Percentiles rank a stretch among this genome's conserved stretches.
Conservation (phyloP, 2,329 filamentous ascomycete genomes). For the Sporothrix humicola region DNA sequence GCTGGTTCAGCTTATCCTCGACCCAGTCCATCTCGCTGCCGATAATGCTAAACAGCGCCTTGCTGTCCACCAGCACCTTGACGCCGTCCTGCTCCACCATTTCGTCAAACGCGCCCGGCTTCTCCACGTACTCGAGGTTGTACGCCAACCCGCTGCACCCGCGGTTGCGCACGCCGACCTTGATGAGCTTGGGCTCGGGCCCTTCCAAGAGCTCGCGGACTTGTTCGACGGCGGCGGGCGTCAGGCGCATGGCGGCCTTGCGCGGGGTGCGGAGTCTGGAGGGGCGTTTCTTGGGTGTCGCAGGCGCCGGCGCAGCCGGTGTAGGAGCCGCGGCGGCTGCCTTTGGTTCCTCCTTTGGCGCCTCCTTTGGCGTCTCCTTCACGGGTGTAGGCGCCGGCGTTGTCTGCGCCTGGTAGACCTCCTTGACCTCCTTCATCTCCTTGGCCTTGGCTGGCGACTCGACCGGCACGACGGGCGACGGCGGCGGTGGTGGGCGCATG, state of each 20-base stretch:
- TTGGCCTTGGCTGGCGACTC: conserved; percentile 38
- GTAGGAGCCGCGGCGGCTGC: neutral
- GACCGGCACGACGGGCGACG: conserved; percentile 24
- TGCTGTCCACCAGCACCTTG: conserved; percentile 94
- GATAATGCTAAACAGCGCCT: conserved; percentile 96
- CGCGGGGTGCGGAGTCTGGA: conserved; percentile 71
- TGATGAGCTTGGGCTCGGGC: conserved; percentile 89
- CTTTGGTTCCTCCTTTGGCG: neutral
- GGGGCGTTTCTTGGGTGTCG: conserved; percentile 58
- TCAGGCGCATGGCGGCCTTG: conserved; percentile 90
- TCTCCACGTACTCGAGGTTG: conserved; percentile 93
- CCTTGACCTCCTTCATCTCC: conserved; percentile 38
- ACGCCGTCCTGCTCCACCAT: conserved; percentile 94
- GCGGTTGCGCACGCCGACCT: conserved; percentile 90
- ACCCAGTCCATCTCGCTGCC: conserved; percentile 99
- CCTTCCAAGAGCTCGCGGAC: conserved; percentile 77
- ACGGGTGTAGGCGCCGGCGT: neutral
- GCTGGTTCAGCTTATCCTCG: conserved; percentile 89
- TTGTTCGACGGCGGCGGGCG: conserved; percentile 78
- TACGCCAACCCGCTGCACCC: conserved; percentile 95
- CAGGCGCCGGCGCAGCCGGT: conserved; percentile 34
- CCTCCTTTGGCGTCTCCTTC: neutral
- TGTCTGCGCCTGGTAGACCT: neutral
- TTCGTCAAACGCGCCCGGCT: conserved; percentile 86
- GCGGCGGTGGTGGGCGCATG: conserved; percentile 34